Conservation (phyloP, 2,329 filamentous ascomycete genomes). For the Trichophyton equinum region DNA sequence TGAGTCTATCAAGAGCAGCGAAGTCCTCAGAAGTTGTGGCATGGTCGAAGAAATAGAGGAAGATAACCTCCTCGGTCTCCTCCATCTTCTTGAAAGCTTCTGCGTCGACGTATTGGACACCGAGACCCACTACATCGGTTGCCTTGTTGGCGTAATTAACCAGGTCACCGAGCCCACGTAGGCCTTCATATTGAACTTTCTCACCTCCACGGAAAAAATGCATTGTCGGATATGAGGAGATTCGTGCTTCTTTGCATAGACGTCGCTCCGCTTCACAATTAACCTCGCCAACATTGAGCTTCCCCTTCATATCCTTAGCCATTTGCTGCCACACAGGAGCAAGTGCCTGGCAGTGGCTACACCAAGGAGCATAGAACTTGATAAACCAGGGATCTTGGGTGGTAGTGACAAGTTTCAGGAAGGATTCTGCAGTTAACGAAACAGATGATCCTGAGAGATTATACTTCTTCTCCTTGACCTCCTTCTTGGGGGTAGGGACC, state of each 20-base stretch:
- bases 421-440: slow-evolving; percentile 67
- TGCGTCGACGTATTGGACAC: slow-evolving; percentile 69
- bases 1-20: slow-evolving; percentile 69
- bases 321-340: slow-evolving; percentile 82
- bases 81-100: slow-evolving; percentile 68
- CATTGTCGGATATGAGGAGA: slow-evolving; percentile 75
- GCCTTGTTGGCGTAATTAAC: slow-evolving; percentile 78
- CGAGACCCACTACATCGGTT: slow-evolving; percentile 59
- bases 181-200: slow-evolving; percentile 80
- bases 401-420: slow-evolving; percentile 72
- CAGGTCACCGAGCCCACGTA: slow-evolving; percentile 84
- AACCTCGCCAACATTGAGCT: slow-evolving; percentile 86
- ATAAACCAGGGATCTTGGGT: slow-evolving; percentile 93
- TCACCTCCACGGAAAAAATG: slow-evolving; percentile 88
- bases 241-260: slow-evolving; percentile 81
- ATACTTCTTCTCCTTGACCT: slow-evolving; percentile 29
- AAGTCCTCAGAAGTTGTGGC: slow-evolving; percentile 92
- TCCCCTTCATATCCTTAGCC: slow-evolving; percentile 79
- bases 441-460: slow-evolving; percentile 68
- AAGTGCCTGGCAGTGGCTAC: slow-evolving; percentile 86
- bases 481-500: slow-evolving; percentile 14
- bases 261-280: slow-evolving; percentile 79
- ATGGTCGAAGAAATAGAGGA: slow-evolving; percentile 94
- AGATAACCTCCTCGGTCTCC: slow-evolving; percentile 87
- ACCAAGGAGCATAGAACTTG: slow-evolving; percentile 98